A percentile compares a stretch with the other conserved stretches of the same genome.
phyloP scores from a whole-genome alignment of 2,329 filamentous ascomycete genomes.

The Camptophora hylomeconis region DNA sequence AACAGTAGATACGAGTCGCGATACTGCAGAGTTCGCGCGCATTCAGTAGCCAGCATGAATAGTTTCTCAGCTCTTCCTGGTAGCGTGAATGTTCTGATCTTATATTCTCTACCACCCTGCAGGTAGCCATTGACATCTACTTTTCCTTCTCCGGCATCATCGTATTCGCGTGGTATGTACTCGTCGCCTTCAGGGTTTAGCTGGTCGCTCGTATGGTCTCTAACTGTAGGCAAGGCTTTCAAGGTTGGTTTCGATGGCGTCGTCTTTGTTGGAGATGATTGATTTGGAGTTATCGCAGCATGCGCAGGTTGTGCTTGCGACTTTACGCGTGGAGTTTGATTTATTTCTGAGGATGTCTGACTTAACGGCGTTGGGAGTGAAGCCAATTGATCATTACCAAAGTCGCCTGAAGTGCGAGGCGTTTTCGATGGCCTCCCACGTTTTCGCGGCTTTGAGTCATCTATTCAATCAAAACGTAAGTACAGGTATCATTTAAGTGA shows the following conservation, averaged over 20 bases:
- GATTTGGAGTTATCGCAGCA: conserved; percentile 38
- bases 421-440: conserved; percentile 38
- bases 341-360: conserved; percentile 19
- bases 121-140: conserved; percentile 73
- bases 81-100: conserved; percentile 85
- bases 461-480: conserved; percentile 36
- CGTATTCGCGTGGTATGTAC: conserved; percentile 84
- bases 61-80: conserved; percentile 83
- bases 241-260: conserved; percentile 39
- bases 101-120: conserved; percentile 72
- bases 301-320: conserved; percentile 21
- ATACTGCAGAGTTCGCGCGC: conserved; percentile 83
- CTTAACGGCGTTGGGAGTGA: conserved; percentile 20
- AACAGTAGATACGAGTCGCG: conserved; percentile 96
- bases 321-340: conserved; percentile 29
- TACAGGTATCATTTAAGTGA: conserved; percentile 1
- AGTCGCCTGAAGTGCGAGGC: conserved; percentile 25
- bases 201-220: conserved; percentile 95
- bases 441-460: conserved; percentile 28
- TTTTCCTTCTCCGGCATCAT: conserved; percentile 90
- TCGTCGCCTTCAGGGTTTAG: conserved; percentile 81
- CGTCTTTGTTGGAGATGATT: conserved; percentile 42
- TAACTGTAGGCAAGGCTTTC: conserved; percentile 87
- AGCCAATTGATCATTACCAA: conserved; percentile 17
- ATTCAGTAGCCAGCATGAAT: conserved; percentile 98